Evolutionary conservation across 805 yeast species (phyloP), one percentile per base, ranked within the genome.

Genomic region (Cyberlindnera xylosilytica): DNA sequence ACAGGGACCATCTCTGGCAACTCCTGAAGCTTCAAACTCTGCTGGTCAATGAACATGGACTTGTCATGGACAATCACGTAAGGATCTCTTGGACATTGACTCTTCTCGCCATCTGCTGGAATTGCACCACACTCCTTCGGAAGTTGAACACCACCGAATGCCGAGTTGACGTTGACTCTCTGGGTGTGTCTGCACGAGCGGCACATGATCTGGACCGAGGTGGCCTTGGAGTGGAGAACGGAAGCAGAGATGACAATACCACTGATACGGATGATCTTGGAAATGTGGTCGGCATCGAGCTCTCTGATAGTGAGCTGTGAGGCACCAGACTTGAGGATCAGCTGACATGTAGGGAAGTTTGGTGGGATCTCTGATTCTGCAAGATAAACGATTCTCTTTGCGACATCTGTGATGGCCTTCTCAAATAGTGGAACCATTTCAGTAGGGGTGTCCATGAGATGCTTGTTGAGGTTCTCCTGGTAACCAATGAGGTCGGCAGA

Each of bases 1-100:
- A 93, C 96, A 1, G 99, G 99, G 2, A 93, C 97, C 83, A 87
- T 87, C 62, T 93, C 99, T 11, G 98, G 97, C n/a, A 93, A 74
- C 62, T 93, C 99, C 64, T 93, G 99, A 43, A 93, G 72, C 63
- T 93, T 93, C 57, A 93, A 73, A 23, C 84, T 81, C 65, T 93
- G 99, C 62, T 95, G 98, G 65, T 93, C 98, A 41, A 93, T 83
- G 63, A 90, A 93, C n/a, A 78, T 70, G 2, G 97, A 88, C 58
- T 87, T 86, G 61, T 93, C 98, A 65, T 93, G 99, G 23, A 87
- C 89, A 46, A 93, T 86, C 28, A 87, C 77, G 57, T 89, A 93
- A 3, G 99, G 99, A 54, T 91, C 96, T 12, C 82, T 78, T 1
- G 96, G 96, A 68, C 99, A 93, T 46, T 71, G 68, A 18, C 70